Evolutionary conservation across 352 stramenopile species (phyloP), one percentile per base, ranked within the genome.

Genomic region (Globisporangium yorkense): DNA sequence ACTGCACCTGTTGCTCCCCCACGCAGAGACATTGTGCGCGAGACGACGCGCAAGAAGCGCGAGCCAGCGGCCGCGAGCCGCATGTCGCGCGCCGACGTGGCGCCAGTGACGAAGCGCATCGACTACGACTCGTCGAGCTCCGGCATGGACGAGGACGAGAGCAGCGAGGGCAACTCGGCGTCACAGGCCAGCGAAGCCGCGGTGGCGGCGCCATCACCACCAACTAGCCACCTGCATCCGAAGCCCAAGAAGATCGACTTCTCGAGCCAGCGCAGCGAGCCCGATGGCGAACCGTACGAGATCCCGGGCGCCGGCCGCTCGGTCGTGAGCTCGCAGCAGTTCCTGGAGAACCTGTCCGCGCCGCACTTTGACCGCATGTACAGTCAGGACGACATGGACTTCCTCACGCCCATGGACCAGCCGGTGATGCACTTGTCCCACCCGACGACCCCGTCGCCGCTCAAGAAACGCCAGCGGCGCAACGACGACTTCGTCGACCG

Each of bases 331-430:
- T 72, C 72, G 1, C 76, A 67, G 35, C 74, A 86, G 43, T 77
- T 66, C 15, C 59, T 60, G n/a, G 59, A 66, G 16, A 60, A 66
- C 49, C 48, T 66, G 7, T 66, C 59, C n/a, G 54, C 72, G 43
- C 70, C 74, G 15, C 68, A 58, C 29, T 72, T 70, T 37, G 63
- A 59, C 5, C 71, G 75, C 58, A 74, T 87, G 67, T 92, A 80
- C 72, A 92, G 82, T 54, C 84, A 94, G 54, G 82, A 94, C 66
- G 81, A 89, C 16, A 70, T 92, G 63, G 84, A 94, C 67, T 94
- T 92, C 70, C 75, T 88, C 40, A 94, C 84, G 51, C 84, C 84
- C 18, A 65, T 84, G 57, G 84, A 94, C 63, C 84, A 94, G 57
- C 84, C 84, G 1, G 82, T 94, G 39, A 72, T 92, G 56, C 82